Conservation (phyloP, 306 rosid species). For the Cicer yamashitae region DNA sequence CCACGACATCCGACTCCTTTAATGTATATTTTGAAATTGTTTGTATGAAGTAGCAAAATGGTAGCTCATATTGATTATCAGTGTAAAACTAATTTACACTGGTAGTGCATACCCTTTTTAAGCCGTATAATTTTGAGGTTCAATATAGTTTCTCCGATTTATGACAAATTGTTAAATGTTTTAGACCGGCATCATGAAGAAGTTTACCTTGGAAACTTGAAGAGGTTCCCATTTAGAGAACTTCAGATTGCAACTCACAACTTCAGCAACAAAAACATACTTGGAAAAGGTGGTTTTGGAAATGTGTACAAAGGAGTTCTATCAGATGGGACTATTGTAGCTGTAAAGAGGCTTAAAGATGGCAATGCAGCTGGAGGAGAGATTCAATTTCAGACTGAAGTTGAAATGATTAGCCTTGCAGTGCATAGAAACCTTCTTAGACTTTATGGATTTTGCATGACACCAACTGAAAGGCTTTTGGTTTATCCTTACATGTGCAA, state of each 20-base stretch:
- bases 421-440: slow-evolving; percentile 61
- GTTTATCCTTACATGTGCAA: slow-evolving; percentile 63
- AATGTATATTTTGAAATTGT: no score
- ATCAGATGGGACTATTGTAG: slow-evolving; percentile 52
- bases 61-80: no score
- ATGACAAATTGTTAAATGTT: slow-evolving; percentile 16
- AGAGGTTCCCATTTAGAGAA: slow-evolving; percentile 59
- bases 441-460: slow-evolving; percentile 60
- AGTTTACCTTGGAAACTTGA: slow-evolving; percentile 62
- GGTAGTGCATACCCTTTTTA: no score
- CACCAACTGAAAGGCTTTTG: slow-evolving; percentile 55
- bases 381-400: slow-evolving; percentile 61
- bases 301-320: slow-evolving; percentile 61
- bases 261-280: slow-evolving; percentile 59
- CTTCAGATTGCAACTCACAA: slow-evolving; percentile 55
- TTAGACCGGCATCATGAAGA: slow-evolving; percentile 51
- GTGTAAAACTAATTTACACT: no score
- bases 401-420: slow-evolving; percentile 61
- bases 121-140: not conserved
- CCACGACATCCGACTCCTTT: no score
- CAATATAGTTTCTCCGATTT: not conserved
- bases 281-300: slow-evolving; percentile 62
- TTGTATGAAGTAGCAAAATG: no score
- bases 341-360: slow-evolving; percentile 62
- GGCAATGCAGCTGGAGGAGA: slow-evolving; percentile 63